These are phyloP conservation scores for Phytophthora boehmeriae DNA, from an alignment of 352 stramenopile species.

Conservation along the genomic window DNA sequence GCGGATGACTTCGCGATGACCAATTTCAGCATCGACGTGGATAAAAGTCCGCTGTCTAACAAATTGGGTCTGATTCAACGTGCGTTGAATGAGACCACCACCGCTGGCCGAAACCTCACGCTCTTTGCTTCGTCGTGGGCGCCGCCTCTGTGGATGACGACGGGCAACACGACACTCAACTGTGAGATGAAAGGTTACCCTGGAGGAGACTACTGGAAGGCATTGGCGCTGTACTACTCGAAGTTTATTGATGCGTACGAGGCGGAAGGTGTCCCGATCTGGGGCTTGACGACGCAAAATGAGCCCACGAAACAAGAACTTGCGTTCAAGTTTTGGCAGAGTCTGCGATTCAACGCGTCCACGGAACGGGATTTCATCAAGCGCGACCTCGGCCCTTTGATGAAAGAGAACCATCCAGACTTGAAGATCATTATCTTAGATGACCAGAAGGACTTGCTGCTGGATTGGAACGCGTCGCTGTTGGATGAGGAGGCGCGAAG, in stretches of 20 bases:
- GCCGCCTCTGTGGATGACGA: constrained; percentile 80
- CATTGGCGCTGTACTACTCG: constrained; percentile 74
- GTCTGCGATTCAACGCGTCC: constrained; percentile 33
- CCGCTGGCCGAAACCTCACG: constrained; percentile 31
- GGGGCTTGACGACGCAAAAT: constrained; percentile 75
- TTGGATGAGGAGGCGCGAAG: constrained; percentile 32
- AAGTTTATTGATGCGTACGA: constrained; percentile 78
- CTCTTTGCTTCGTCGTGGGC: constrained; percentile 75
- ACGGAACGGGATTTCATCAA: constrained; percentile 56
- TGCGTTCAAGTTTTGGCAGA: constrained; percentile 44
- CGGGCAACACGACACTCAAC: constrained; percentile 43
- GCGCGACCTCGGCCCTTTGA: constrained; percentile 56
- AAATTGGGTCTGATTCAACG: constrained; percentile 47
- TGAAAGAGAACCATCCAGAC: constrained; percentile 60
- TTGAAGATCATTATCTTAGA: constrained; percentile 73
- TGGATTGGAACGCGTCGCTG: constrained; percentile 34
- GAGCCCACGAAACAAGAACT: constrained; percentile 53
- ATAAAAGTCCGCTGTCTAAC: constrained; percentile 42
- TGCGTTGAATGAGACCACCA: constrained; percentile 30
- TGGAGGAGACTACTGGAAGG: constrained; percentile 43
- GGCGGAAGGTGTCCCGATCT: constrained; percentile 51
- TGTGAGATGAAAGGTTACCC: constrained; percentile 45
- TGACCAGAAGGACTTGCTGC: constrained; percentile 65
- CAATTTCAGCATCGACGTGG: constrained; percentile 70
- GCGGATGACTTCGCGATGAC: constrained; percentile 39